These are phyloP conservation scores for Aspergillus aculeatus DNA, from an alignment of 2,329 filamentous ascomycete genomes.

Conservation along the genomic window DNA sequence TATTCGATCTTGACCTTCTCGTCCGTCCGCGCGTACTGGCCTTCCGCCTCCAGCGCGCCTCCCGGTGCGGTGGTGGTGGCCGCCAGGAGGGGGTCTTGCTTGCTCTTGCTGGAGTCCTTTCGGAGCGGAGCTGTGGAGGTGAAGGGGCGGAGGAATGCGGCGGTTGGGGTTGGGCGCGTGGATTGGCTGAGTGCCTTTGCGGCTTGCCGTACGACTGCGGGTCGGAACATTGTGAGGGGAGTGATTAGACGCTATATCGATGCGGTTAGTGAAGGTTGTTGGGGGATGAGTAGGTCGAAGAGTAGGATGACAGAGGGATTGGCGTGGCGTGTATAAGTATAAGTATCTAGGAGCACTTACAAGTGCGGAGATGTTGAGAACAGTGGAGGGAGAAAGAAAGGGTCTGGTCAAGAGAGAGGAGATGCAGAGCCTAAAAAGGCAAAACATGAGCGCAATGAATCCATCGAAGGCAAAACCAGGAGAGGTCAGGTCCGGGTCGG, in stretches of 20 bases:
- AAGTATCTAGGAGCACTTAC: background rate
- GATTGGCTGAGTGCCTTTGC: slow-evolving; percentile 23
- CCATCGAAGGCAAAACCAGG: slow-evolving; percentile 2
- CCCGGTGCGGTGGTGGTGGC: slow-evolving; percentile 34
- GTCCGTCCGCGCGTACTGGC: slow-evolving; percentile 76
- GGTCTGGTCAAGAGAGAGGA: background rate
- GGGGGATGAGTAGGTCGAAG: background rate
- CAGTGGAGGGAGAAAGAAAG: background rate
- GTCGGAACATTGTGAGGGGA: slow-evolving; percentile 29
- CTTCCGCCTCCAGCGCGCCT: slow-evolving; percentile 51
- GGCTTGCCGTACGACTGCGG: slow-evolving; percentile 27
- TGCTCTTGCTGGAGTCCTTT: slow-evolving; percentile 24
- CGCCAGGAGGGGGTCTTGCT: slow-evolving; percentile 26
- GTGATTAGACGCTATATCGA: background rate
- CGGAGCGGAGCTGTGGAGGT: slow-evolving; percentile 31
- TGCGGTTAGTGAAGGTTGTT: background rate
- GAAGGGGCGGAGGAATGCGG: slow-evolving; percentile 26
- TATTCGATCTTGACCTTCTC: slow-evolving; percentile 75
- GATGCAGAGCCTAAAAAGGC: background rate
- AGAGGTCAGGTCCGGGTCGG: background rate
- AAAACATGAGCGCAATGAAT: background rate
- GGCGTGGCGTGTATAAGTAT: too few relatives aligned
- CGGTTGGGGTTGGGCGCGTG: slow-evolving; percentile 19
- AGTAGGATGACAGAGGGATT: background rate
- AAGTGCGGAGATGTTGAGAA: background rate